Conservation (phyloP, 2,329 filamentous ascomycete genomes). For the Chaetomium strumarium region DNA sequence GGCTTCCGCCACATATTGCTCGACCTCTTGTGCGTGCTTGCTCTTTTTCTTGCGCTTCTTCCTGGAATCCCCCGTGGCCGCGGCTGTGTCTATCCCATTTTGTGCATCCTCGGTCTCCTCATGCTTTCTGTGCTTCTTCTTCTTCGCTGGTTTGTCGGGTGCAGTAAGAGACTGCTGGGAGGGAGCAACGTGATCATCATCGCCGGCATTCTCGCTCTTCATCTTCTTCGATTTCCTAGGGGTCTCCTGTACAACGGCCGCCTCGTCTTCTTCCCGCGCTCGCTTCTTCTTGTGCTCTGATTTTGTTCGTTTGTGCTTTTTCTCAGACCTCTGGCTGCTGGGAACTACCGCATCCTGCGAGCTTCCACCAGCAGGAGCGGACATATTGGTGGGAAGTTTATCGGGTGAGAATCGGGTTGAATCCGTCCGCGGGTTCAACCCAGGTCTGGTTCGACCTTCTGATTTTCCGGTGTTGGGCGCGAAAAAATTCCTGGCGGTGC, state of each 20-base stretch:
- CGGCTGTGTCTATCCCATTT: slow-evolving; percentile 10
- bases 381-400: slow-evolving; percentile 16
- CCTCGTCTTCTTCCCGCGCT: slow-evolving; percentile 38
- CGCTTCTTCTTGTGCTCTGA: slow-evolving; percentile 38
- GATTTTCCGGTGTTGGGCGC: neutral
- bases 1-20: slow-evolving; percentile 5
- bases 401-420: slow-evolving; percentile 1
- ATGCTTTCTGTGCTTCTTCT: slow-evolving; percentile 20
- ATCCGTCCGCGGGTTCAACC: neutral
- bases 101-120: slow-evolving; percentile 7
- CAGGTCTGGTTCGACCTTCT: neutral
- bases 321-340: slow-evolving; percentile 30
- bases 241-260: slow-evolving; percentile 35
- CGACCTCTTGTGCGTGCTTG: slow-evolving; percentile 26
- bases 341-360: slow-evolving; percentile 7
- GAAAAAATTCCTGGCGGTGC: slow-evolving; percentile 23
- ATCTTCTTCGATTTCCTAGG: slow-evolving; percentile 42
- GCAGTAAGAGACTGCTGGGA: neutral
- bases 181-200: neutral
- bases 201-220: slow-evolving; percentile 29
- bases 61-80: slow-evolving; percentile 30
- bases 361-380: slow-evolving; percentile 12
- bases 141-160: slow-evolving; percentile 10
- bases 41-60: slow-evolving; percentile 35
- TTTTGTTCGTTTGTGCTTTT: slow-evolving; percentile 30